Base-by-base conservation (phyloP, 192 early-diverging fungal species). In the Coemansia sp. region DNA sequence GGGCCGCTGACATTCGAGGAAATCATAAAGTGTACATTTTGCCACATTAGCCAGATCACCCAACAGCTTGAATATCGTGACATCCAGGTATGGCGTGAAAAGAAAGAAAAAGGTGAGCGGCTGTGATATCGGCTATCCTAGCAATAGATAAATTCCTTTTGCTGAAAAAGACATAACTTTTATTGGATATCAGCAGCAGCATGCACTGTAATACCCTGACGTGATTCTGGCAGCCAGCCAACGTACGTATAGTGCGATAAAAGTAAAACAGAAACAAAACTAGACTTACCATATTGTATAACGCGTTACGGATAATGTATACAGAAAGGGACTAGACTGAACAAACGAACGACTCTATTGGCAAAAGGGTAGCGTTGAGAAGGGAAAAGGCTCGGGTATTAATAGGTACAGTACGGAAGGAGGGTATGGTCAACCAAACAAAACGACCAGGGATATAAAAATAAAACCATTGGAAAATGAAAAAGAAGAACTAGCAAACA, bases 401-500 rank as follows among this genome's bases (percentile, higher is more conserved):
- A 50, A 61, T 50, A 59, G 38, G 37, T 61, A 61, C 29, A 32
- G 45, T 27, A 47, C 37, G 48, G 48, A 4, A 38, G 41, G 29
- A 23, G 17, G 19, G 43, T 25, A 14, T 25, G 59, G 23, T 11
- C 22, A 32, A 24, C 45, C 48, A 47, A 23, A 24, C 22, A 32
- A 55, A 11, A 25, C 24, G 53, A 27, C 53, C 53, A 29, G 53
- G 14, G 10, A 55, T 55, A 27, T 21, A 54, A 54, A 19, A 5
- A 21, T 23, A 59, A 67, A 69, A 69, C 67, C 58, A 69, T 69
- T 63, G 59, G 55, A 62, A 69, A 69, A 32, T 32, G 6, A 15
- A 68, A 50, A 48, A 65, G 55, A 15, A 11, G 57, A 66, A 37
- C 49, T 59, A 19, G 39, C 59, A 61, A 27, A 6, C 41, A 39